Evolutionary conservation across 75 land plant genomes (phyloP).

Genomic region (Adiantum capillusveneris): DNA sequence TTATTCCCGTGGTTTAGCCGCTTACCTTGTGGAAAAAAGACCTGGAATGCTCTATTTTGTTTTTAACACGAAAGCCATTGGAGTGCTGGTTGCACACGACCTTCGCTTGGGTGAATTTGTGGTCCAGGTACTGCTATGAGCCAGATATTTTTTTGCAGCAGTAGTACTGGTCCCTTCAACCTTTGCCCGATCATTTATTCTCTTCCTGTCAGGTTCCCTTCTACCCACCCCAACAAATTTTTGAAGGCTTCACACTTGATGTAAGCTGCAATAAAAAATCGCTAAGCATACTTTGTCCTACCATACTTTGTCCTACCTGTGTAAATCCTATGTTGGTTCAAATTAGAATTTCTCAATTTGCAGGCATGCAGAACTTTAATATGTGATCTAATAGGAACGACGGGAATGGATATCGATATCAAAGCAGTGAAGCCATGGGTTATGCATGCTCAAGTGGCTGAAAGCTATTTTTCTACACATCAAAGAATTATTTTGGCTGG

Average conservation of each 20-base stretch:
- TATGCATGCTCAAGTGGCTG: slow-evolving; percentile 98
- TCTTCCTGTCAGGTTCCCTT: slow-evolving; percentile 62
- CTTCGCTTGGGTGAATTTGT: slow-evolving; percentile 86
- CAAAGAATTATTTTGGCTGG: slow-evolving; percentile 76
- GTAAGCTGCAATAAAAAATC: too few species aligned
- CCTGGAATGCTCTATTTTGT: slow-evolving; percentile 97
- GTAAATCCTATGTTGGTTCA: too few species aligned
- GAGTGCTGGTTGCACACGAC: slow-evolving; percentile 97
- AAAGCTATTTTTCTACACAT: slow-evolving; percentile 35
- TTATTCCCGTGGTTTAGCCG: slow-evolving; percentile 60
- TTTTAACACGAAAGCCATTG: slow-evolving; percentile 76
- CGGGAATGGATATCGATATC: slow-evolving; percentile 42
- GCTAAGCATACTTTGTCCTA: too few species aligned
- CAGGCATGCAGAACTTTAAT: slow-evolving; percentile 71
- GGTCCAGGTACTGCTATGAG: slow-evolving; percentile 52
- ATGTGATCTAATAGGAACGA: slow-evolving; percentile 44
- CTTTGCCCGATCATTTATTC: too few species aligned
- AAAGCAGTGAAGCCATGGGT: slow-evolving; percentile 79
- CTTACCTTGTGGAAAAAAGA: slow-evolving; percentile 41
- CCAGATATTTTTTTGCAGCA: not conserved
- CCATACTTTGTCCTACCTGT: too few species aligned
- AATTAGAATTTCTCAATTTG: not conserved
- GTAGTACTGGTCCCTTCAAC: too few species aligned
- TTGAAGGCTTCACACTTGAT: slow-evolving; percentile 67
- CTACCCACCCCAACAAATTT: slow-evolving; percentile 90